Evolutionary conservation across 345 rosid species (phyloP).

Genomic region (Salix caprea): DNA sequence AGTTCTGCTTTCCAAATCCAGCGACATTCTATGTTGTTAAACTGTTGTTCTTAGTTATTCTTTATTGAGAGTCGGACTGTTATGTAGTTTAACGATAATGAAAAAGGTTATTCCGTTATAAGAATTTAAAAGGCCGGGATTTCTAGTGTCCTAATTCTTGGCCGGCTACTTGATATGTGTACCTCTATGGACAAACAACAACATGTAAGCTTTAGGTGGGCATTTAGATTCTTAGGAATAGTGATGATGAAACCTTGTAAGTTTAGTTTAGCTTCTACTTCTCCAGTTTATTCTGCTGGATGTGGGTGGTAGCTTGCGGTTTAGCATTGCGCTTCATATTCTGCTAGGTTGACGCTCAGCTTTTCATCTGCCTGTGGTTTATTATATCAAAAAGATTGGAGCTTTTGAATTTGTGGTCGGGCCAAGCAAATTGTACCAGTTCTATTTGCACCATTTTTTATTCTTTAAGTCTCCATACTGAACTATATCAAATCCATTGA

Average conservation of each 20-base stretch:
- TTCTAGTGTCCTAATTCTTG: conserved; percentile 69
- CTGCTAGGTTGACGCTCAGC: background rate
- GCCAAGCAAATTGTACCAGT: background rate
- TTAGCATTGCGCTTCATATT: background rate
- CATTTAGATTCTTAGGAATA: conserved; percentile 5
- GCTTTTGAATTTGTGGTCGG: background rate
- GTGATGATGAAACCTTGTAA: background rate
- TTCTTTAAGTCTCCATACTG: background rate
- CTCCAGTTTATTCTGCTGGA: background rate
- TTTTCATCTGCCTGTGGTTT: background rate
- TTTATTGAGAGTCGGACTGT: background rate
- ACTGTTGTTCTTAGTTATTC: background rate
- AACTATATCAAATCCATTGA: background rate
- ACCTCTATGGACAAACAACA: conserved; percentile 59
- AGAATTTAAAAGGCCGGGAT: too few species aligned
- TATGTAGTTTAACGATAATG: background rate
- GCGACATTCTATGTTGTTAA: background rate
- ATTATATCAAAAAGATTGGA: background rate
- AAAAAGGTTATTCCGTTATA: background rate
- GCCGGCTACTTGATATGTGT: conserved; percentile 58
- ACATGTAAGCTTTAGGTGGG: conserved; percentile 71
- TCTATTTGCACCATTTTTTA: background rate
- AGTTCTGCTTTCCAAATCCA: background rate
- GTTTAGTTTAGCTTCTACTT: background rate
- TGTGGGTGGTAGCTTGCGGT: background rate